phyloP scores from a whole-genome alignment of 306 rosid genomes.

The Abrus pulchellus region DNA sequence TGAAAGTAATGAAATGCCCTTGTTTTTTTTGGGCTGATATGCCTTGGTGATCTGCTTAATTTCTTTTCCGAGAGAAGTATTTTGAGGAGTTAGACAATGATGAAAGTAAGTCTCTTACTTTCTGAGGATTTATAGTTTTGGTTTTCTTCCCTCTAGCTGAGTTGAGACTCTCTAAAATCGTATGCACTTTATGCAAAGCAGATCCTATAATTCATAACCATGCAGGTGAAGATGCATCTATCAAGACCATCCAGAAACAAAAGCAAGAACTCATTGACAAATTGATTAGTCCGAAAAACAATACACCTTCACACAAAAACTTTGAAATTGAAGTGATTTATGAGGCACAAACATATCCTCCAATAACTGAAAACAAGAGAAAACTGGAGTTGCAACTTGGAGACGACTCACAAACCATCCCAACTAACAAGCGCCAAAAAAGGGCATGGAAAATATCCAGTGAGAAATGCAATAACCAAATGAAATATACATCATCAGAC shows the following conservation, averaged over 20 bases:
- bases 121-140: background rate
- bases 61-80: constrained; percentile 54
- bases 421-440: constrained; percentile 45
- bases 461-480: background rate
- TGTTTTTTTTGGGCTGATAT: background rate
- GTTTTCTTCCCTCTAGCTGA: constrained; percentile 13
- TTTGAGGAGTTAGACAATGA: constrained; percentile 74
- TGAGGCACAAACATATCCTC: constrained; percentile 47
- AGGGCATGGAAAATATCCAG: constrained; percentile 7
- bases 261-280: constrained; percentile 37
- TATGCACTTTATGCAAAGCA: constrained; percentile 46
- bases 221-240: background rate
- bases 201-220: constrained; percentile 57
- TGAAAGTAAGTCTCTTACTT: constrained; percentile 67
- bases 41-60: constrained; percentile 21
- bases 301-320: background rate
- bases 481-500: background rate
- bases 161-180: constrained; percentile 44
- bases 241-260: constrained; percentile 28
- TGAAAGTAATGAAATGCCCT: constrained; percentile 39
- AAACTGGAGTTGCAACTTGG: constrained; percentile 41
- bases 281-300: background rate
- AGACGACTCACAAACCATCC: constrained; percentile 38
- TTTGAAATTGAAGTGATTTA: constrained; percentile 40
- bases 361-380: constrained; percentile 35